phyloP scores from a whole-genome alignment of 1,284 basidiomycete genomes.

The Meripilus lineatus region DNA sequence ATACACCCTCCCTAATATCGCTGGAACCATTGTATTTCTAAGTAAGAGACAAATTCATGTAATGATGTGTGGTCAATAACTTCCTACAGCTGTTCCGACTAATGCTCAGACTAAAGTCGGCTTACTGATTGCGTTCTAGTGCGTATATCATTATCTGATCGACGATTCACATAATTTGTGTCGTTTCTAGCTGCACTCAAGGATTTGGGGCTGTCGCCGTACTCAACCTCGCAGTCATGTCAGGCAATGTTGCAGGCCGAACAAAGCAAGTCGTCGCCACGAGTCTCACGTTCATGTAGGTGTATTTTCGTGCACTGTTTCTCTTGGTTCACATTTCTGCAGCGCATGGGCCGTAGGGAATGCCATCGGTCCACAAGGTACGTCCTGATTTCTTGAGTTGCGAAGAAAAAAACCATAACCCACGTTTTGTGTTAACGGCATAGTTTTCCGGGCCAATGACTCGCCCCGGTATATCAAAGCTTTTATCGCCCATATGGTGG shows the following conservation, averaged over 20 bases:
- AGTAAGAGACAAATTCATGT: conserved; percentile 18
- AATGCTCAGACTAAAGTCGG: conserved; percentile 40
- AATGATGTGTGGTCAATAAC: conserved; percentile 1
- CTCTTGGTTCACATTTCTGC: background rate
- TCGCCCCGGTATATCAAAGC: conserved; percentile 44
- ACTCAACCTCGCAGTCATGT: conserved; percentile 39
- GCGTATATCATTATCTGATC: conserved; percentile 14
- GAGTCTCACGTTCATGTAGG: conserved; percentile 38
- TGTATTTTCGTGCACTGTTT: background rate
- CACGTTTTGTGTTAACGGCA: too few species aligned
- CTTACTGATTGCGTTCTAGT: conserved; percentile 47
- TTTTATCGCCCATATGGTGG: conserved; percentile 43
- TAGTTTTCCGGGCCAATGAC: conserved; percentile 44
- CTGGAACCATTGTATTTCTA: conserved; percentile 45
- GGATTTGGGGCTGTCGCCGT: conserved; percentile 28
- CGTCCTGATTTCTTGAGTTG: too few species aligned
- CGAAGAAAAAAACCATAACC: too few species aligned
- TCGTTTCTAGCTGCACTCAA: conserved; percentile 36
- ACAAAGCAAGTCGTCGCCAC: conserved; percentile 46
- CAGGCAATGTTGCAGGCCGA: conserved; percentile 41
- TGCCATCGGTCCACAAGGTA: conserved; percentile 43
- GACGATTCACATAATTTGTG: background rate
- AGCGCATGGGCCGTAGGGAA: conserved; percentile 48
- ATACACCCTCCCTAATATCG: conserved; percentile 45
- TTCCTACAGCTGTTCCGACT: conserved; percentile 31